Evolutionary conservation across 2,329 filamentous ascomycete species (phyloP).

Genomic region (Phyllachora maydis): DNA sequence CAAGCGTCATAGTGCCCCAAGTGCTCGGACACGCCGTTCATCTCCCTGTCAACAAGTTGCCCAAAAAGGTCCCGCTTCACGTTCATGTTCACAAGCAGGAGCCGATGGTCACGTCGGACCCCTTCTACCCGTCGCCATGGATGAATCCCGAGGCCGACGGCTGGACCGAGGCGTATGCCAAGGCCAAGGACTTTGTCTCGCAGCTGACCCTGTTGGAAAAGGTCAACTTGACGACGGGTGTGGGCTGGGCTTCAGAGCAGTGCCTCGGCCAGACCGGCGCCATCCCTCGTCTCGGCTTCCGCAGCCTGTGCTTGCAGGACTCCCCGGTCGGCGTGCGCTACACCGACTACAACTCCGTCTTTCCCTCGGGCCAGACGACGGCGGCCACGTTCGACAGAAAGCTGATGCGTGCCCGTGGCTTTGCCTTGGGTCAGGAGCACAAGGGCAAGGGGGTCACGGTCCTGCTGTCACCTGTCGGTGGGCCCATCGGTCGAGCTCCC

Average conservation of each 20-base stretch:
- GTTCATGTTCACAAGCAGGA: too few species aligned
- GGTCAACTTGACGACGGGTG: slow-evolving; percentile 85
- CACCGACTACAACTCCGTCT: slow-evolving; percentile 63
- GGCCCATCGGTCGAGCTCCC: slow-evolving; percentile 47
- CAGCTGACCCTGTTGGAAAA: slow-evolving; percentile 73
- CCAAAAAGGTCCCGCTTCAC: too few species aligned
- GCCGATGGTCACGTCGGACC: too few species aligned
- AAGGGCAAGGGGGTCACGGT: slow-evolving; percentile 54
- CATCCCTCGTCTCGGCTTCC: slow-evolving; percentile 48
- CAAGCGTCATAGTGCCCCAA: too few species aligned
- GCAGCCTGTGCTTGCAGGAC: slow-evolving; percentile 69
- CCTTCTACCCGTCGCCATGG: slow-evolving; percentile 78
- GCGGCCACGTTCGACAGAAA: slow-evolving; percentile 66
- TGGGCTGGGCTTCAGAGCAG: slow-evolving; percentile 48
- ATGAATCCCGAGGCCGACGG: slow-evolving; percentile 48
- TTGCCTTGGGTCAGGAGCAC: slow-evolving; percentile 53
- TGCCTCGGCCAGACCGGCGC: slow-evolving; percentile 63
- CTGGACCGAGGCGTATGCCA: slow-evolving; percentile 58
- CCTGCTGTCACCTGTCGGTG: slow-evolving; percentile 53
- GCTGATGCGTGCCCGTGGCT: slow-evolving; percentile 49
- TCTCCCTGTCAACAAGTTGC: too few species aligned
- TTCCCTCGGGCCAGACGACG: slow-evolving; percentile 57
- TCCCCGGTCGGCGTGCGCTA: slow-evolving; percentile 63
- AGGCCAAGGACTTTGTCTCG: slow-evolving; percentile 62
- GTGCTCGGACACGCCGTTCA: too few species aligned